A percentile compares a stretch with the other conserved stretches of the same genome.
Evolutionary conservation across 441 rosid genomes (phyloP).

Genomic region (Hura crepitans): DNA sequence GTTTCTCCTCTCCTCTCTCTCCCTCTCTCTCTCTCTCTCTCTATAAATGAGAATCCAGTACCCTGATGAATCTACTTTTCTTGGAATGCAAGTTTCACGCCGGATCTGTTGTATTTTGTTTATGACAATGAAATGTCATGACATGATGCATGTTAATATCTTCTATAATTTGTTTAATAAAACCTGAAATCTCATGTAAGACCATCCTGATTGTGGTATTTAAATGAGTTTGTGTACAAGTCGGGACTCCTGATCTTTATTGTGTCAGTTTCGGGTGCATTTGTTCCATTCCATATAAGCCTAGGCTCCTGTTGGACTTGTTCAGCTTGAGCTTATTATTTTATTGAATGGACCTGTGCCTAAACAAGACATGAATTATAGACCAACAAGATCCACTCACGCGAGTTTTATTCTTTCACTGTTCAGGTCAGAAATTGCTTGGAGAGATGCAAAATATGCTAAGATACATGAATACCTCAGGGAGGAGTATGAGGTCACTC

Average conservation of each 20-base stretch:
- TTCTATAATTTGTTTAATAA: background rate
- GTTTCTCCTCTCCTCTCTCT: too few species aligned
- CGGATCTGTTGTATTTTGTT: background rate
- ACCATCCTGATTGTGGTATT: background rate
- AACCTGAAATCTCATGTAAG: background rate
- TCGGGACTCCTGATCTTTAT: background rate
- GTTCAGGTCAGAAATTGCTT: constrained; percentile 88
- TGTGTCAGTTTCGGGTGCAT: background rate
- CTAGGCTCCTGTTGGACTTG: background rate
- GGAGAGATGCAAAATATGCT: constrained; percentile 94
- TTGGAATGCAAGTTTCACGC: background rate
- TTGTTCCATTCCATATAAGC: background rate
- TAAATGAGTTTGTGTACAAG: background rate
- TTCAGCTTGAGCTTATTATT: background rate
- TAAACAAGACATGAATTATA: background rate
- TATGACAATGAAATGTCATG: background rate
- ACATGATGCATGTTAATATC: background rate
- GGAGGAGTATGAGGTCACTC: constrained; percentile 91
- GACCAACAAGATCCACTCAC: background rate
- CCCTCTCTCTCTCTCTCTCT: background rate
- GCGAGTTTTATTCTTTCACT: constrained; percentile 16
- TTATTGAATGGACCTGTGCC: background rate
- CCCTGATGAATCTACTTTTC: background rate
- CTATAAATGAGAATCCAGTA: background rate
- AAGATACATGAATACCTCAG: constrained; percentile 81